Base-by-base conservation (phyloP, 1,284 basidiomycete species). In the Entoloma clypeatum region DNA sequence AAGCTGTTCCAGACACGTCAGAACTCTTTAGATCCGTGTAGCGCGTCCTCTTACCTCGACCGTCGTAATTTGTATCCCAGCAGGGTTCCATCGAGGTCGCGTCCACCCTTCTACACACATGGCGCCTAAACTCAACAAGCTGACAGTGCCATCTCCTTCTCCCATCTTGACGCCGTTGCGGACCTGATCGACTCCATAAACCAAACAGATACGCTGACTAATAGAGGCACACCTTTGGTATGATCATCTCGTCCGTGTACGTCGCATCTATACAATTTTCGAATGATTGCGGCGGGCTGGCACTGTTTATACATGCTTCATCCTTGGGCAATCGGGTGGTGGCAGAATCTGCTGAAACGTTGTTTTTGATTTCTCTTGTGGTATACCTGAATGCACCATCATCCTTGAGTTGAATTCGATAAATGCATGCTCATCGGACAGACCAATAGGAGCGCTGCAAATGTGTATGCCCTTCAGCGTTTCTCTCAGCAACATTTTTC, bases 71-170 rank as follows among this genome's bases (percentile, higher is more conserved):
- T 80, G 72, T 54, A 94, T 90, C 11, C 86, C 79, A n/a, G 83
- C 86, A 1, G 96, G 96, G 62, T 99, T 99, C 88, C 93, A 99
- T 37, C 83, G 73, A 48, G 76, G 74, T 41, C 83, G 74, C 63
- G 93, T 92, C 95, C 95, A 97, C 3, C 93, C 95, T 56, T 91
- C 88, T 5, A 86, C 82, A 57, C 95, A 98, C 93, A 99, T 98
- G 5, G 89, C 82, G 6, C 94, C 95, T 25, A 97, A 71, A 51
- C 89, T 92, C 11, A 97, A 61, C 13, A 96, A 68, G 45, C 86
- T 85, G 5, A 98, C 95, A 1, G 96, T 99, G 4, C 96, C 96
- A 61, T 99, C 96, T 16, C 95, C 95, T 65, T 96, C 91, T 29
- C 90, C 88, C 62, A 93, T 80, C 53, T 85, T 89, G 31, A 94